Evolutionary conservation across 805 yeast species (phyloP).

Genomic region (Kazachstania viticola): DNA sequence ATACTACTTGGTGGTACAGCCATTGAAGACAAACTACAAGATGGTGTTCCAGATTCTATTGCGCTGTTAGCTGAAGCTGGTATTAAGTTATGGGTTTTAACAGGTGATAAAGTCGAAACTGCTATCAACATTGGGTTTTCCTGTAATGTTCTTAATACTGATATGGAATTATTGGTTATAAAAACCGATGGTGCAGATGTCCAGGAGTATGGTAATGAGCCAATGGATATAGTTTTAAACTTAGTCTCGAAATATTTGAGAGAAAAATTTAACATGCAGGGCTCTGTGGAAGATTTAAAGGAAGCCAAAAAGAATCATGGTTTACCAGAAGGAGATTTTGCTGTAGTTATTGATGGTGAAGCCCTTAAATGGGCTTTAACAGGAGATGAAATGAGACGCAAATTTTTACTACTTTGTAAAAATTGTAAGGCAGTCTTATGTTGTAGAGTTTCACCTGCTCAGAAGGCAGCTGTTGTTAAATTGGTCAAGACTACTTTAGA

Average conservation of each 20-base stretch:
- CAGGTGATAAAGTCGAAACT: conserved; percentile 84
- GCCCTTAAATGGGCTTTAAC: conserved; percentile 49
- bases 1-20: conserved; percentile 74
- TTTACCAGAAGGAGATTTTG: conserved; percentile 60
- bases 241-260: conserved; percentile 42
- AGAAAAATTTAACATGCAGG: conserved; percentile 49
- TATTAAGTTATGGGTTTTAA: conserved; percentile 74
- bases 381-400: conserved; percentile 35
- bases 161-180: conserved; percentile 63
- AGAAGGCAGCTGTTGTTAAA: conserved; percentile 71
- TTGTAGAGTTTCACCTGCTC: conserved; percentile 83
- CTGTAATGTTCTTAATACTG: conserved; percentile 63
- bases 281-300: conserved; percentile 45
- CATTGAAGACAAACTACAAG: conserved; percentile 76
- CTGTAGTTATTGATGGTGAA: conserved; percentile 71
- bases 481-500: conserved; percentile 62
- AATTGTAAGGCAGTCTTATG: conserved; percentile 75
- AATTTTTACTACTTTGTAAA: conserved; percentile 61
- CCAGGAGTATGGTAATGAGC: conserved; percentile 31
- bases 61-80: conserved; percentile 63
- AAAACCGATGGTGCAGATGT: conserved; percentile 39
- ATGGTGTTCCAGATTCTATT: conserved; percentile 80
- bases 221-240: conserved; percentile 32
- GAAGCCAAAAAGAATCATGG: conserved; percentile 46
- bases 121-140: conserved; percentile 84